Evolutionary conservation across 2,329 filamentous ascomycete genomes (phyloP).

Genomic region (Cercospora sp.): DNA sequence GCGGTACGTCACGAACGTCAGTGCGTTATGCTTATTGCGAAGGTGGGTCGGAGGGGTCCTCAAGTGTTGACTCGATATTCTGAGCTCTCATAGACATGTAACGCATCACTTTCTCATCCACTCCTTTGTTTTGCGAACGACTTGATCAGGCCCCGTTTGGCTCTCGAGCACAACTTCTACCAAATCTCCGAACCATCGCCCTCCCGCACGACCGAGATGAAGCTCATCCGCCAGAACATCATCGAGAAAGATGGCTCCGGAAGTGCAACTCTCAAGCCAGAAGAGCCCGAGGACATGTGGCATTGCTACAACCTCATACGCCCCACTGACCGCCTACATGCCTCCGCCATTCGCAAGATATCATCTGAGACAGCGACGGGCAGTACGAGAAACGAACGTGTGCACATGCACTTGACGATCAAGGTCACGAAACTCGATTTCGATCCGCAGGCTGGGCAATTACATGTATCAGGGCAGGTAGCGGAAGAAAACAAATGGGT

Average conservation of each 20-base stretch:
- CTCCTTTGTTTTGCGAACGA: background rate
- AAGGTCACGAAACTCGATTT: constrained; percentile 67
- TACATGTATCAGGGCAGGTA: constrained; percentile 68
- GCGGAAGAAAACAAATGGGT: constrained; percentile 67
- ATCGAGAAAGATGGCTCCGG: constrained; percentile 64
- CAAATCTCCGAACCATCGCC: background rate
- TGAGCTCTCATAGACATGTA: background rate
- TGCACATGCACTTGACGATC: constrained; percentile 65
- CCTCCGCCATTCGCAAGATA: constrained; percentile 66
- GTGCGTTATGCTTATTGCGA: background rate
- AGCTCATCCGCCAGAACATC: constrained; percentile 66
- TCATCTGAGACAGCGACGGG: constrained; percentile 62
- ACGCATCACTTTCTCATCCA: background rate
- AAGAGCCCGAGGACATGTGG: constrained; percentile 80
- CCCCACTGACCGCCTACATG: constrained; percentile 63
- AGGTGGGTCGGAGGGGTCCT: background rate
- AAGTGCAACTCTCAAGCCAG: constrained; percentile 64
- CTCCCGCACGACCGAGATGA: constrained; percentile 52
- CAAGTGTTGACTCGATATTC: background rate
- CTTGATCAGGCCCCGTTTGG: background rate
- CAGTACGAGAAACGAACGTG: constrained; percentile 59
- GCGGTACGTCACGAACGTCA: background rate
- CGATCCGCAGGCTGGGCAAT: constrained; percentile 65
- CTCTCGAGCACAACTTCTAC: background rate
- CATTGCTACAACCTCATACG: constrained; percentile 73